Evolutionary conservation across 192 early-diverging fungal species (phyloP), one percentile per base, ranked within the genome.

Genomic region (Coemansia sp.): DNA sequence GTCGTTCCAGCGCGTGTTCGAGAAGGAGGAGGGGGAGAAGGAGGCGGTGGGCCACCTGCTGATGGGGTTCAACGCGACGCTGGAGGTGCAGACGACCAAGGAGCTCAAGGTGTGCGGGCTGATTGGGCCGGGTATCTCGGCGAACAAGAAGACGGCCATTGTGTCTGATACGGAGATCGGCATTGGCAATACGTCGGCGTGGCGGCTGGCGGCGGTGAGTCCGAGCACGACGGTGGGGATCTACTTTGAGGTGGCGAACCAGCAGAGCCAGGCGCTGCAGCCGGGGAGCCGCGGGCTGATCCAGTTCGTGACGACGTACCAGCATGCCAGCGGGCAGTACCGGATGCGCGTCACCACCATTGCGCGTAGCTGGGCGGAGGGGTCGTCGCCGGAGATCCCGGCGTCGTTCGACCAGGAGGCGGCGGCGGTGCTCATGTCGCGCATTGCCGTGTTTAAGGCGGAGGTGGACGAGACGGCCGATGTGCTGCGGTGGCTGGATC

Each of bases 101-200:
- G 97, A 99, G 71, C 88, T 99, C 53, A 92, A 92, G 85, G 90
- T 99, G 5, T 96, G 95, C 72, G 97, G 97, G 27, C 77, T 99
- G 69, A 97, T 99, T 73, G 97, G 97, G n/a, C 95, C 94, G 24
- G 97, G 94, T 36, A 81, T 95, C 0, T 95, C 94, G 29, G 89
- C 87, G 5, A 89, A 93, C 83, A 96, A 96, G 68, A 98, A 98
- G 82, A 86, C 89, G 1, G 80, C 93, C 0, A 92, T 87, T 63
- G 95, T 99, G 40, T 93, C 94, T 13, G 97, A 99, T 75, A 98
- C 97, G 6, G 97, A 98, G 77, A 99, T 99, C 77, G 97, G 97
- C 68, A 92, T 99, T 69, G 93, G 94, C 57, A 92, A 91, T 65
- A 99, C 97, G 19, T 94, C 91, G 39, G 91, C 93, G 17, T 99